phyloP scores from a whole-genome alignment of 2,329 filamentous ascomycete genomes.

The Geosmithia flava region DNA sequence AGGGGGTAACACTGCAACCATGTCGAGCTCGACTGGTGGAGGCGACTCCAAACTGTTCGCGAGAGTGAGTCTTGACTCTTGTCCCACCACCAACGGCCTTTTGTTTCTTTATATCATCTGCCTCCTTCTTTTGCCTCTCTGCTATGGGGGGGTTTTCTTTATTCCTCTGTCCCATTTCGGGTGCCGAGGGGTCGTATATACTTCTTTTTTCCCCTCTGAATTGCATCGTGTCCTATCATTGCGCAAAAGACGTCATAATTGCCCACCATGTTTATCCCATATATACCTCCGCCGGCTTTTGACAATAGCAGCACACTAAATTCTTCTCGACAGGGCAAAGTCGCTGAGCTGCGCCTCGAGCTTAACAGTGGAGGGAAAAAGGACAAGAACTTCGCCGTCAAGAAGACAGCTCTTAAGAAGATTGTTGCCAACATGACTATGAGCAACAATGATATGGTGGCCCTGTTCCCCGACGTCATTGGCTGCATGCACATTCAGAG shows the following conservation, averaged over 20 bases:
- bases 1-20: slow-evolving; percentile 15
- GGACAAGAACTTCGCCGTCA: slow-evolving; percentile 88
- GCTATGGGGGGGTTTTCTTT: not conserved
- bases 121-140: not conserved
- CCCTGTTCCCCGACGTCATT: slow-evolving; percentile 89
- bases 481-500: slow-evolving; percentile 90
- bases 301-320: slow-evolving; percentile 37
- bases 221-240: not conserved
- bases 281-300: slow-evolving; percentile 28
- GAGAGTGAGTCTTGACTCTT: slow-evolving; percentile 50
- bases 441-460: slow-evolving; percentile 99
- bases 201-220: slow-evolving; percentile 3
- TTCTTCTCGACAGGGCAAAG: slow-evolving; percentile 76
- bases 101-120: not conserved
- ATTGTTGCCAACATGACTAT: slow-evolving; percentile 99
- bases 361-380: slow-evolving; percentile 91
- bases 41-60: slow-evolving; percentile 99
- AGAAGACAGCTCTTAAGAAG: slow-evolving; percentile 98
- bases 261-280: slow-evolving; percentile 37
- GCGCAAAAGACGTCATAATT: not conserved
- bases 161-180: not conserved
- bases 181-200: not conserved
- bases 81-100: not conserved
- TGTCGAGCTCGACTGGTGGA: slow-evolving; percentile 48
- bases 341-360: slow-evolving; percentile 90